Evolutionary conservation across 306 rosid genomes (phyloP).

Genomic region (Castanospermum australe): DNA sequence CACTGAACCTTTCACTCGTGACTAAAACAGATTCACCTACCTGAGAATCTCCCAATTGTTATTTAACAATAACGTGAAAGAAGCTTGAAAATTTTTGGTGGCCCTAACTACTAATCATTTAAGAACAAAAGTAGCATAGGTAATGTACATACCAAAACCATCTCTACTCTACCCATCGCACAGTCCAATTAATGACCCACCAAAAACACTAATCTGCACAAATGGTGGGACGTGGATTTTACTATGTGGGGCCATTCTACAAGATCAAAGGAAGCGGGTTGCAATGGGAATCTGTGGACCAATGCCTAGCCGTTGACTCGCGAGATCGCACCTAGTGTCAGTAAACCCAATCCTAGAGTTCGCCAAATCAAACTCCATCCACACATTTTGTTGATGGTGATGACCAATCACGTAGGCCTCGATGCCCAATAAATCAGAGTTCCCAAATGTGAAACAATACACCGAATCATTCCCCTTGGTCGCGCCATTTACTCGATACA

Average conservation of each 20-base stretch:
- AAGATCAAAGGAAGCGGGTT: no score
- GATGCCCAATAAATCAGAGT: constrained; percentile 63
- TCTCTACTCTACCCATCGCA: neutral
- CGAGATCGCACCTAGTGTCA: constrained; percentile 55
- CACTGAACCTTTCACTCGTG: neutral
- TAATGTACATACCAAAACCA: neutral
- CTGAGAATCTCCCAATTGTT: neutral
- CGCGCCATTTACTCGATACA: constrained; percentile 57
- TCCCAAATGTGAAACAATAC: constrained; percentile 82
- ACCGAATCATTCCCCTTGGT: constrained; percentile 49
- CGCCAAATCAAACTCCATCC: constrained; percentile 83
- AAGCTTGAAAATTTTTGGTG: neutral
- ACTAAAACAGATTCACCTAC: neutral
- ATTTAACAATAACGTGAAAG: neutral
- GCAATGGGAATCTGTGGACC: neutral
- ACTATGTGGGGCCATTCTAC: neutral
- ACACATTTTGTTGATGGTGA: constrained; percentile 81
- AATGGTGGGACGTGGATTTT: constrained; percentile 24
- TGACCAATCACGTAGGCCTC: constrained; percentile 82
- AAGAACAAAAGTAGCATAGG: neutral
- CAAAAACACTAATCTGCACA: neutral
- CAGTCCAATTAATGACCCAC: constrained; percentile 23
- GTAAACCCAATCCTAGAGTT: constrained; percentile 78
- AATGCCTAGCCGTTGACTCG: constrained; percentile 36
- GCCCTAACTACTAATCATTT: neutral